phyloP scores from a whole-genome alignment of 371 early-diverging fungal species.

The Mucor plumbeus region DNA sequence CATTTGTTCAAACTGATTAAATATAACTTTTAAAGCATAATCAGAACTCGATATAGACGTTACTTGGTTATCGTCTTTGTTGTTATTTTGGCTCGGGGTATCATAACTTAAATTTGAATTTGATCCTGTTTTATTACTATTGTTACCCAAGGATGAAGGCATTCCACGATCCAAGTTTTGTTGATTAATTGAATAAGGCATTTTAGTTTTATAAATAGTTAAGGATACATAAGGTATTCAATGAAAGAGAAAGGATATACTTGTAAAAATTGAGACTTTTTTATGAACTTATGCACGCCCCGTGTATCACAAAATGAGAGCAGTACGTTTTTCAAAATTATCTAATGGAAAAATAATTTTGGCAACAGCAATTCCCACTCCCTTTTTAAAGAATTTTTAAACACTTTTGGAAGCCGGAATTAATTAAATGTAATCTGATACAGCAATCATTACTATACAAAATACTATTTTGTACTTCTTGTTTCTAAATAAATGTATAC shows the following conservation, averaged over 20 bases:
- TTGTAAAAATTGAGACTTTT: background rate
- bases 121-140: background rate
- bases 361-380: too few species aligned
- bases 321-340: too few species aligned
- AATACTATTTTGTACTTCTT: too few species aligned
- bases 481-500: too few species aligned
- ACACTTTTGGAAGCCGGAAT: too few species aligned
- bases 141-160: background rate
- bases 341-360: too few species aligned
- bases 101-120: background rate
- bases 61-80: background rate
- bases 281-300: background rate
- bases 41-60: slow-evolving; percentile 44
- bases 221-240: background rate
- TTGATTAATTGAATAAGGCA: background rate
- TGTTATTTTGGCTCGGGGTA: background rate
- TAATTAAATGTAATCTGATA: too few species aligned
- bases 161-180: background rate
- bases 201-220: background rate
- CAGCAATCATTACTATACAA: too few species aligned
- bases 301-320: background rate
- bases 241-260: background rate
- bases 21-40: slow-evolving; percentile 53
- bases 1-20: slow-evolving; percentile 49
- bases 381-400: too few species aligned